Percentiles rank a stretch among this genome's conserved stretches.
These are phyloP conservation scores for Ogataea saltuana DNA, from an alignment of 805 yeast genomes.

Conservation along the genomic window DNA sequence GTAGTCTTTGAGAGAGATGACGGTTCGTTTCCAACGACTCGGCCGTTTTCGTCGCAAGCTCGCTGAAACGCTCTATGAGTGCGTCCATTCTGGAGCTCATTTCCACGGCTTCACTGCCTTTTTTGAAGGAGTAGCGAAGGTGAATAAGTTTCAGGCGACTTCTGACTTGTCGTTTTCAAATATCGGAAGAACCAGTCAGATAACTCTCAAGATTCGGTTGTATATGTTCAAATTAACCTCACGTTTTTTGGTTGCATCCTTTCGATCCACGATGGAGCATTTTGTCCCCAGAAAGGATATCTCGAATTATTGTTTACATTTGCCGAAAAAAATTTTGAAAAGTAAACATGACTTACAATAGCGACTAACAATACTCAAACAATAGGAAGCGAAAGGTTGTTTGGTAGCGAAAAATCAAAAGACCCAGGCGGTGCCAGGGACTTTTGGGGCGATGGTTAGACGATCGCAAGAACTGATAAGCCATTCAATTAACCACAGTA, in stretches of 20 bases:
- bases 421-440: too few relatives aligned
- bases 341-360: conserved; percentile 2
- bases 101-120: not conserved
- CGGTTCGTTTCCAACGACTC: conserved; percentile 19
- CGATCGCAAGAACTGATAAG: too few relatives aligned
- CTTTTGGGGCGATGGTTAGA: too few relatives aligned
- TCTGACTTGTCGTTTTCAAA: not conserved
- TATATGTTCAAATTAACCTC: too few relatives aligned
- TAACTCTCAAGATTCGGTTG: not conserved
- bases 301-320: conserved; percentile 7
- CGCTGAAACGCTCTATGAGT: conserved; percentile 19
- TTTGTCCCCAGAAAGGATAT: too few relatives aligned
- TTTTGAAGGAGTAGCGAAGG: too few relatives aligned
- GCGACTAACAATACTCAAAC: not conserved
- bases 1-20: conserved; percentile 19
- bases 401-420: too few relatives aligned
- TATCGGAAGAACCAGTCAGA: not conserved
- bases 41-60: conserved; percentile 20
- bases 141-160: too few relatives aligned
- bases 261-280: too few relatives aligned
- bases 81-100: conserved; percentile 12
- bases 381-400: too few relatives aligned
- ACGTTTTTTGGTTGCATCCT: too few relatives aligned
- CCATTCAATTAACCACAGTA: too few relatives aligned
- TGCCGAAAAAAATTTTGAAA: conserved; percentile 6